Evolutionary conservation across 1,139 yeast genomes (phyloP).

Genomic region (Yamadazyma friedrichii): DNA sequence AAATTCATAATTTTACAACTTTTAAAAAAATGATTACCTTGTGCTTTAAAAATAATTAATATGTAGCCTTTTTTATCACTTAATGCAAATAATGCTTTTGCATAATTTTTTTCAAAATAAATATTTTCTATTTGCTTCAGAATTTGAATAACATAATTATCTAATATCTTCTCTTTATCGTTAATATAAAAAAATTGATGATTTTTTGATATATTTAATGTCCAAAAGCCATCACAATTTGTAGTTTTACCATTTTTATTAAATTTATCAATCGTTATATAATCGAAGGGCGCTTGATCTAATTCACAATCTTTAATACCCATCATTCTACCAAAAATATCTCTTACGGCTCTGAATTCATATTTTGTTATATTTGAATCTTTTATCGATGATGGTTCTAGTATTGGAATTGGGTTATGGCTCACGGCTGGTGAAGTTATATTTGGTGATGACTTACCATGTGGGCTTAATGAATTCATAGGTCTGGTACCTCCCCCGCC

Average conservation of each 20-base stretch:
- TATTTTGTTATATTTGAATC: too few species aligned
- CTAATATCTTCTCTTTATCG: conserved; percentile 4
- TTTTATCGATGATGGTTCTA: too few species aligned
- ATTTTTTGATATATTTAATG: conserved; percentile 5
- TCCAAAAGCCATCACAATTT: not conserved
- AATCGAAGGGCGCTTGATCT: not conserved
- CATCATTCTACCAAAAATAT: conserved; percentile 4
- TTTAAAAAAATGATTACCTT: not conserved
- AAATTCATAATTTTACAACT: not conserved
- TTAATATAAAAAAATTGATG: conserved; percentile 5
- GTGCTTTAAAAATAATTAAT: not conserved
- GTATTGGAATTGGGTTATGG: not conserved
- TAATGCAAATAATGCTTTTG: conserved; percentile 1
- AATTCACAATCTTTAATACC: conserved; percentile 3
- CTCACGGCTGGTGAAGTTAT: not conserved
- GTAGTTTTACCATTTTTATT: conserved; percentile 7
- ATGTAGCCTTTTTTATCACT: conserved; percentile 5
- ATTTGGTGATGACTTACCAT: not conserved
- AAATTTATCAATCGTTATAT: not conserved
- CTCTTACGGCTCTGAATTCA: conserved; percentile 2
- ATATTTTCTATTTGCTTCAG: conserved; percentile 4
- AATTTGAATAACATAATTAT: conserved; percentile 4
- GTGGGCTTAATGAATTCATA: not conserved
- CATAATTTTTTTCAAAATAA: not conserved
- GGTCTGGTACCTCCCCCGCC: not conserved